Conservation (phyloP, 2,329 filamentous ascomycete genomes). For the Epichloe sylvatica region DNA sequence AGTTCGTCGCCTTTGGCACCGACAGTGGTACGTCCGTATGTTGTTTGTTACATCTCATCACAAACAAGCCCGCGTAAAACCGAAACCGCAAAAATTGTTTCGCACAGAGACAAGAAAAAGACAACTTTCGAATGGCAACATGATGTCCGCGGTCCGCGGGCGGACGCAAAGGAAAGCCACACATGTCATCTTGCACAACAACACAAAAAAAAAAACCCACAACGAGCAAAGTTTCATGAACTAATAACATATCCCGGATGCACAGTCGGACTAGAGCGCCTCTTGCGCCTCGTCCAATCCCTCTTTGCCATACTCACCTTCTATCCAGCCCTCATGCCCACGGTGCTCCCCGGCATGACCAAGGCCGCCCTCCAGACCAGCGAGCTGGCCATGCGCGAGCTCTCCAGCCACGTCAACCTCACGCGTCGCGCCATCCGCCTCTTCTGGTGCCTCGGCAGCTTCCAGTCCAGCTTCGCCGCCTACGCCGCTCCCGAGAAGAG, state of each 20-base stretch:
- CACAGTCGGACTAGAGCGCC: constrained; percentile 46
- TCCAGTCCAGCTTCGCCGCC: constrained; percentile 32
- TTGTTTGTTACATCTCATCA: neutral
- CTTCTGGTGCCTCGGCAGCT: constrained; percentile 52
- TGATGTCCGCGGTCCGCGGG: too few species aligned
- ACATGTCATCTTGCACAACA: too few species aligned
- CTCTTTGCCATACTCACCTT: constrained; percentile 33
- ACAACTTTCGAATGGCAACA: too few species aligned
- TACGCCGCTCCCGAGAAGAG: constrained; percentile 11
- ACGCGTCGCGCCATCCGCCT: constrained; percentile 51
- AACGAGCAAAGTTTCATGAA: too few species aligned
- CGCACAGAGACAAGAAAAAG: neutral
- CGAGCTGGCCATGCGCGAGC: constrained; percentile 17
- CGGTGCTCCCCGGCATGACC: constrained; percentile 16
- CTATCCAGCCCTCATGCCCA: constrained; percentile 26
- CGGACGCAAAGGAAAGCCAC: too few species aligned
- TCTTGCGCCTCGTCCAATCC: constrained; percentile 43
- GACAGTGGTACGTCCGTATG: constrained; percentile 30
- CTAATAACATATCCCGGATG: neutral
- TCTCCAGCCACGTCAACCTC: constrained; percentile 31
- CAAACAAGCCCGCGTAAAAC: too few species aligned
- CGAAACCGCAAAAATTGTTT: neutral
- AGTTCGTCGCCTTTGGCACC: constrained; percentile 31
- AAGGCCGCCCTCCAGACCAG: constrained; percentile 14
- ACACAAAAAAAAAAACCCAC: neutral